Base-by-base conservation (phyloP, 495 filamentous ascomycete genomes). In the Cercophora samala region DNA sequence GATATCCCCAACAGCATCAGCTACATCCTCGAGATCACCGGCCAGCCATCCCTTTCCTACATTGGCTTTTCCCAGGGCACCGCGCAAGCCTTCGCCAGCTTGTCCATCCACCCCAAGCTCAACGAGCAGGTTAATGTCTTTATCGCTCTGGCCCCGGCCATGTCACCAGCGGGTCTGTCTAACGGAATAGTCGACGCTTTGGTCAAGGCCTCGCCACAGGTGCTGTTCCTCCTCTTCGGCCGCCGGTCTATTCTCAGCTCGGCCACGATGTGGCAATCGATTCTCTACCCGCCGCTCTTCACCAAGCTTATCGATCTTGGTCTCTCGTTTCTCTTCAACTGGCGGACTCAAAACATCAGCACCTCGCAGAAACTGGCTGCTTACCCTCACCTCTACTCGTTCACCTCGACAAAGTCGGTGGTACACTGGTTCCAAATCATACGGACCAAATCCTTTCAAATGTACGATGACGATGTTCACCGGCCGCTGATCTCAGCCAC, bases 341-440 rank as follows among this genome's bases (percentile, higher is more conserved):
- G 95, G 95, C 84, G 84, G 29, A 90, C 89, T n/a, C 78, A 82
- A 66, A 99, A 97, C 73, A 97, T 99, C 71, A 88, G 86, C 29
- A 82, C 86, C 18, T 88, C 88, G 58, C 95, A 99, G 78, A 99
- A 99, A 76, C 86, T 98, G 5, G 95, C 95, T 25, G 93, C 93
- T n/a, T 99, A 99, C 72, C 88, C 94, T 25, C 96, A 99, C 76
- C 81, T 99, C 1, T 99, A 96, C 75, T 97, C 93, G 2, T 98
- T 93, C 75, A 97, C 95, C 0, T 94, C 91, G 73, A 96, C 93
- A 65, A 99, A 99, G 74, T 91, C 88, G 17, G 91, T 97, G 9
- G 95, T 99, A 0, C 95, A 99, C 72, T 99, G 95, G 95, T 99
- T 99, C 78, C 95, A 99, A 73, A 97, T 99, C 71, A 98, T 99